phyloP scores from a whole-genome alignment of 208 protist species.

The Leishmania aethiopica region DNA sequence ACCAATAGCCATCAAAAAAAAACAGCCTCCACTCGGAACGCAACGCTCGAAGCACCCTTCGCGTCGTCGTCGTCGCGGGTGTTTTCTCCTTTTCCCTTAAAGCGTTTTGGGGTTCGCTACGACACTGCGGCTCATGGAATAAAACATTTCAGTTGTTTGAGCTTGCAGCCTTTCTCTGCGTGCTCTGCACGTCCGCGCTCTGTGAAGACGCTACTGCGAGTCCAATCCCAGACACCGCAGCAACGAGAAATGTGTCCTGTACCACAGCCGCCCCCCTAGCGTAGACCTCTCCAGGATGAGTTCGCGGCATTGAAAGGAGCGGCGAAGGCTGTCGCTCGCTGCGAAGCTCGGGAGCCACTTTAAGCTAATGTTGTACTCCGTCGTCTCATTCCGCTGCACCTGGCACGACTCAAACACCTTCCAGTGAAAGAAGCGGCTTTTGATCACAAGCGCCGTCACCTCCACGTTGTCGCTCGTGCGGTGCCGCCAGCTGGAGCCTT shows the following conservation, averaged over 20 bases:
- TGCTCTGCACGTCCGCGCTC: background rate
- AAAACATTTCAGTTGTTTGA: background rate
- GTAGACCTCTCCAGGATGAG: conserved; percentile 58
- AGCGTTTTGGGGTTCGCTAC: background rate
- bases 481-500: conserved; percentile 54
- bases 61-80: background rate
- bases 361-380: conserved; percentile 45
- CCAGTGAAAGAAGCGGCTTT: conserved; percentile 72
- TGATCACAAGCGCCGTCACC: conserved; percentile 58
- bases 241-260: conserved; percentile 62
- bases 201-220: conserved; percentile 23
- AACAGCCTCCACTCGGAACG: background rate
- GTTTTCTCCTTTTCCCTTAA: background rate
- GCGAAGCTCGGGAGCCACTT: conserved; percentile 31
- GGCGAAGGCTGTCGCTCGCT: conserved; percentile 35
- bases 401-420: conserved; percentile 34
- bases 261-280: conserved; percentile 57
- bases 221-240: conserved; percentile 45
- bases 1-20: background rate
- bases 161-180: background rate
- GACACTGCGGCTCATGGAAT: background rate
- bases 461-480: conserved; percentile 19
- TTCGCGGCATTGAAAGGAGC: conserved; percentile 54
- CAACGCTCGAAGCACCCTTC: background rate
- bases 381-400: conserved; percentile 9